Conservation (phyloP, 345 rosid genomes). For the Aegle marmelos region DNA sequence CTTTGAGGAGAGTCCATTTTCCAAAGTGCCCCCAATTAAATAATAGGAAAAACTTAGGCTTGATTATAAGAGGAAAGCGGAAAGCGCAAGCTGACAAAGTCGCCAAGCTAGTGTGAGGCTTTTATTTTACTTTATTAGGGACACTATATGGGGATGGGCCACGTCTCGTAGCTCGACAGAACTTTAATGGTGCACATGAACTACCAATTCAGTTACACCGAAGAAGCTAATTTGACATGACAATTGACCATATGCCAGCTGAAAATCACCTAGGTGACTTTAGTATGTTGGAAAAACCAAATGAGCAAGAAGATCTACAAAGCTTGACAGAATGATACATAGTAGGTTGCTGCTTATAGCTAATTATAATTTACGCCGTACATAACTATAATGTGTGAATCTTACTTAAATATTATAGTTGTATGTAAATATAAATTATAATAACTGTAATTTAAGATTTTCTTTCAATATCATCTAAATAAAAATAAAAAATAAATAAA, state of each 20-base stretch:
- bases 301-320: background rate
- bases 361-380: too few species aligned
- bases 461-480: too few species aligned
- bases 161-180: background rate
- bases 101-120: background rate
- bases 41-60: background rate
- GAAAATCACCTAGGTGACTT: background rate
- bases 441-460: too few species aligned
- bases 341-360: background rate
- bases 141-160: background rate
- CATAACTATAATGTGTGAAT: too few species aligned
- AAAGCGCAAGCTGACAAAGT: background rate
- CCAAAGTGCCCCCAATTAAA: background rate
- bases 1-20: constrained; percentile 6
- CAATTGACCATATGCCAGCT: background rate
- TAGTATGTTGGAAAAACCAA: background rate
- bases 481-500: too few species aligned
- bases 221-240: background rate
- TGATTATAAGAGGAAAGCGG: constrained; percentile 9
- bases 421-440: too few species aligned
- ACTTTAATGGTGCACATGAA: background rate
- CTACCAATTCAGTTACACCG: background rate
- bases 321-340: background rate
- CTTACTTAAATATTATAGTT: too few species aligned
- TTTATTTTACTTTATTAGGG: background rate